Percentiles rank a stretch among this genome's conserved stretches.
Conservation (phyloP, 1,139 yeast genomes). For the Kodamaea alishanica region DNA sequence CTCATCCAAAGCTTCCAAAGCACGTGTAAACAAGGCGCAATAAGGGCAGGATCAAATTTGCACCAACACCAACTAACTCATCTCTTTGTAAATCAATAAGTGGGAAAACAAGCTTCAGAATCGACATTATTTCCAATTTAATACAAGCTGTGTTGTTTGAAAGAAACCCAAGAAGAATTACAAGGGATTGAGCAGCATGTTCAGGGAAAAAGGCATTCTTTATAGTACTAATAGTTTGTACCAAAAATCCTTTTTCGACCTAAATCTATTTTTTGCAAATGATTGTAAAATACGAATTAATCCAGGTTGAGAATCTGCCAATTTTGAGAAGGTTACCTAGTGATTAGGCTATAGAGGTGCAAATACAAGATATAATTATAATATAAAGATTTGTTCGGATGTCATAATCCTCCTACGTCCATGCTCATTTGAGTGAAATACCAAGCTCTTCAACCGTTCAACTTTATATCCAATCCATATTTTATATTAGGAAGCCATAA, state of each 20-base stretch:
- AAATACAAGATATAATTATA: no score
- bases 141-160: constrained; percentile 79
- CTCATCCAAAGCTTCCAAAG: constrained; percentile 85
- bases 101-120: constrained; percentile 73
- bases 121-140: constrained; percentile 70
- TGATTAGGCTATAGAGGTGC: no score
- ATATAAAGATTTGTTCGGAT: no score
- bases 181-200: constrained; percentile 70
- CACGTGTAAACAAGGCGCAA: constrained; percentile 81
- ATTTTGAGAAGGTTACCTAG: no score
- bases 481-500: no score
- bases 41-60: constrained; percentile 89
- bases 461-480: no score
- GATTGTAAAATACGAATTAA: constrained; percentile 78
- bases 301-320: no score
- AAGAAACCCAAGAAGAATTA: constrained; percentile 71
- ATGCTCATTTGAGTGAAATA: no score
- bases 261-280: constrained; percentile 69
- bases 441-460: no score
- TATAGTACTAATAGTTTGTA: constrained; percentile 72
- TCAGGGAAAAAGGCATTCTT: constrained; percentile 67
- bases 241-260: constrained; percentile 87
- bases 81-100: constrained; percentile 71
- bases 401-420: no score
- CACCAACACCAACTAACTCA: constrained; percentile 88